A percentile compares a stretch with the other conserved stretches of the same genome.
These are phyloP conservation scores for Hypericum perforatum DNA, from an alignment of 345 rosid species.

Conservation along the genomic window DNA sequence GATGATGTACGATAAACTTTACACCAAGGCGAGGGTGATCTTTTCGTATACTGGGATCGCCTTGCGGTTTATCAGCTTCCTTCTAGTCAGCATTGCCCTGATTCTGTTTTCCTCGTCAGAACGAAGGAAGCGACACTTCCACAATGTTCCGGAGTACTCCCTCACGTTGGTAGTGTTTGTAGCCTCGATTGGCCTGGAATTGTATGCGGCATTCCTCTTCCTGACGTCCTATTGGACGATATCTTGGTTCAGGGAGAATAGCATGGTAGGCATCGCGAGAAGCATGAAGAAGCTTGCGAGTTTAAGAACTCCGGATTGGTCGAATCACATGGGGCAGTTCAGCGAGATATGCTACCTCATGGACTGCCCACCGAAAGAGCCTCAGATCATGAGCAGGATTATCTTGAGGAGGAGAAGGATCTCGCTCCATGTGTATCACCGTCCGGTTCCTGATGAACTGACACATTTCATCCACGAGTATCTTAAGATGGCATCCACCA, in stretches of 20 bases:
- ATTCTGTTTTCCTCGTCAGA: constrained; percentile 5
- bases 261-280: no score
- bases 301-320: constrained; percentile 9
- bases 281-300: no score
- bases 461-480: background rate
- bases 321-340: constrained; percentile 12
- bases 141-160: constrained; percentile 2
- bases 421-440: background rate
- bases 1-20: constrained; percentile 22
- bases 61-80: constrained; percentile 18
- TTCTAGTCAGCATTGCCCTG: constrained; percentile 5
- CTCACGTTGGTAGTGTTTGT: constrained; percentile 14
- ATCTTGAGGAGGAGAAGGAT: background rate
- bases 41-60: constrained; percentile 8
- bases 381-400: no score
- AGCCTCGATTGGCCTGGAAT: constrained; percentile 15
- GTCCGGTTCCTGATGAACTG: background rate
- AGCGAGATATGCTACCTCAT: constrained; percentile 12
- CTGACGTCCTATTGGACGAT: background rate
- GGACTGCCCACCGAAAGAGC: background rate
- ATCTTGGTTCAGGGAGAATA: no score
- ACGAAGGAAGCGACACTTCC: background rate
- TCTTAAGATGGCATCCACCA: background rate
- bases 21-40: constrained; percentile 7
- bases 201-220: background rate